Evolutionary conservation across 1,139 yeast species (phyloP).

Genomic region (Blastobotrys serpentis): DNA sequence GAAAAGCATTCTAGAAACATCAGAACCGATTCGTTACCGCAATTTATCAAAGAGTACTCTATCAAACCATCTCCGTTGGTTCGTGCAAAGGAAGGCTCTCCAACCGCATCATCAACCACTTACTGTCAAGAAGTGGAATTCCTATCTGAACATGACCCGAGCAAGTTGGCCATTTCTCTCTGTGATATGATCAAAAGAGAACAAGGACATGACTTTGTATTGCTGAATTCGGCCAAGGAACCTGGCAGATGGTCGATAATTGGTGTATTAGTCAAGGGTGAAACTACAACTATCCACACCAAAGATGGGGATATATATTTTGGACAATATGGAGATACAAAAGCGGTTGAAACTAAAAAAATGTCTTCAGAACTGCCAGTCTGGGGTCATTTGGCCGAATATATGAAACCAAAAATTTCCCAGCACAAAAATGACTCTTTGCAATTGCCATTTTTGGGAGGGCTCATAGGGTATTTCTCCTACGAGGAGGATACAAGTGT

Average conservation of each 20-base stretch:
- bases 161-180: constrained; percentile 40
- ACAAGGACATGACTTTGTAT: constrained; percentile 45
- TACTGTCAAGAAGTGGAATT: background rate
- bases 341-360: constrained; percentile 5
- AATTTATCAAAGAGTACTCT: constrained; percentile 24
- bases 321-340: background rate
- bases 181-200: constrained; percentile 46
- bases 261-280: constrained; percentile 59
- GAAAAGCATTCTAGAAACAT: constrained; percentile 19
- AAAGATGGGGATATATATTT: constrained; percentile 19
- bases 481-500: constrained; percentile 89
- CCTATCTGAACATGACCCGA: background rate
- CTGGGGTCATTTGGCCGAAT: constrained; percentile 53
- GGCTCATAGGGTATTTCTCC: constrained; percentile 77
- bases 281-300: constrained; percentile 51
- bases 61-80: constrained; percentile 28
- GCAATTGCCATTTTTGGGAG: constrained; percentile 78
- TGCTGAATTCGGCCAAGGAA: constrained; percentile 69
- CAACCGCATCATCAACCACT: constrained; percentile 1
- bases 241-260: constrained; percentile 91
- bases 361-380: constrained; percentile 31
- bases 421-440: constrained; percentile 26
- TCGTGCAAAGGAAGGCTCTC: constrained; percentile 9
- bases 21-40: constrained; percentile 19
- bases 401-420: constrained; percentile 45